Evolutionary conservation across 768 basidiomycete genomes (phyloP).

Genomic region (Boletus rubescentipes): DNA sequence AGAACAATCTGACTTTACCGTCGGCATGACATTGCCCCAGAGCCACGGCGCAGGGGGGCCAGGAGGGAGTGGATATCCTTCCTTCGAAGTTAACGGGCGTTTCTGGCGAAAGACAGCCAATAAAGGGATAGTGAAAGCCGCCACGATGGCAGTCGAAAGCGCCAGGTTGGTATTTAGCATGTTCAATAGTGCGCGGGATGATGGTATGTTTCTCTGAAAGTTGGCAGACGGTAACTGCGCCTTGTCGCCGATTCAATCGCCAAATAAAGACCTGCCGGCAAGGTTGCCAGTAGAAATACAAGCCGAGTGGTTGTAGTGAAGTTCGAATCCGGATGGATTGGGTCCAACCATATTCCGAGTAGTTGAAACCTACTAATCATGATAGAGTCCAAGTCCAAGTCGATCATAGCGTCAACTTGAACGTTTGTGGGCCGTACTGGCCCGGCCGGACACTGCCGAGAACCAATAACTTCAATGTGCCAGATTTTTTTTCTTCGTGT

Average conservation of each 20-base stretch:
- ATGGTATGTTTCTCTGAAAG: neutral
- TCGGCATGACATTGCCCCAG: constrained; percentile 8
- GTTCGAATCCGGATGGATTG: no score
- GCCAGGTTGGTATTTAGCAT: neutral
- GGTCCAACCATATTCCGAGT: no score
- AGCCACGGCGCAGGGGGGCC: constrained; percentile 12
- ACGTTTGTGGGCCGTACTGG: no score
- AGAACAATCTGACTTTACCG: constrained; percentile 6
- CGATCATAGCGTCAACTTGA: no score
- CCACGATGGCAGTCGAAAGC: neutral
- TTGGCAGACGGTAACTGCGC: no score
- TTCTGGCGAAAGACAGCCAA: neutral
- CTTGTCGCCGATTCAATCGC: neutral
- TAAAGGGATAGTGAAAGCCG: neutral
- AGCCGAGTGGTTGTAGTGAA: neutral
- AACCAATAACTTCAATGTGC: no score
- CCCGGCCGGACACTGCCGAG: neutral
- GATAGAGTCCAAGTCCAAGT: no score
- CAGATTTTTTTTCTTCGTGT: neutral
- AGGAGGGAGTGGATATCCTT: constrained; percentile 15
- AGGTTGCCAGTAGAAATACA: no score
- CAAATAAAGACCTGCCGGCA: neutral
- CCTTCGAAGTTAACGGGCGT: neutral
- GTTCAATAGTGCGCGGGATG: neutral
- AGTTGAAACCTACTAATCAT: no score